Percentiles rank a stretch among this genome's conserved stretches.
phyloP scores from a whole-genome alignment of 768 basidiomycete species.

The Neoboletus magnificus region DNA sequence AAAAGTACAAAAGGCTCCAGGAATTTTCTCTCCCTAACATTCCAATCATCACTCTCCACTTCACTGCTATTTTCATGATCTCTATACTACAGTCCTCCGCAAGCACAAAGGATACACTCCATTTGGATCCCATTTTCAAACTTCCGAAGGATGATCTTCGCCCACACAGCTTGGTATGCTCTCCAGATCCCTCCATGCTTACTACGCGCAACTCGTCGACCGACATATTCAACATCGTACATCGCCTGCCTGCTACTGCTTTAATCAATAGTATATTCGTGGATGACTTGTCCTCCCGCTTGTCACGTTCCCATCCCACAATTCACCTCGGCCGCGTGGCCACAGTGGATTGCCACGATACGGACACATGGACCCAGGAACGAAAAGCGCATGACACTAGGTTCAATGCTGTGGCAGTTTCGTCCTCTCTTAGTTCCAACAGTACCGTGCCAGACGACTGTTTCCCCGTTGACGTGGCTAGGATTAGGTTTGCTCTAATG shows the following conservation, averaged over 20 bases:
- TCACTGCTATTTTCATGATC: slow-evolving; percentile 6
- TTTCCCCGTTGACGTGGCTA: neutral
- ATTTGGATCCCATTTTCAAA: neutral
- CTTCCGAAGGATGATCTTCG: slow-evolving; percentile 2
- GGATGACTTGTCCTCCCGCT: slow-evolving; percentile 2
- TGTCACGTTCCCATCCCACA: slow-evolving; percentile 7
- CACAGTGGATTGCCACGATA: slow-evolving; percentile 24
- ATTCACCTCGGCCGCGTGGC: slow-evolving; percentile 21
- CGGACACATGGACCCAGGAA: slow-evolving; percentile 19
- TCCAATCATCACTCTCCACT: neutral
- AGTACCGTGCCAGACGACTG: neutral
- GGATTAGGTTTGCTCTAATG: slow-evolving; percentile 3
- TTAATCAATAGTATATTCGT: neutral
- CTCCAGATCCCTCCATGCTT: slow-evolving; percentile 8
- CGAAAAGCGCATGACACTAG: slow-evolving; percentile 7
- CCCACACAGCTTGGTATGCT: slow-evolving; percentile 6
- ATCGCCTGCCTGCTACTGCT: neutral
- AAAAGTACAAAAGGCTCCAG: slow-evolving; percentile 18
- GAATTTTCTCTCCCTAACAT: neutral
- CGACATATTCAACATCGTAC: slow-evolving; percentile 7
- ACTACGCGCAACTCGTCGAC: slow-evolving; percentile 2
- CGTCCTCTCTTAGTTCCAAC: slow-evolving; percentile 12
- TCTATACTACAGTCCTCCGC: neutral
- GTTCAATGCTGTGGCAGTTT: slow-evolving; percentile 5
- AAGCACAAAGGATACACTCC: neutral